Conservation (phyloP, 2,329 filamentous ascomycete genomes). For the Colletotrichum cuscutae region DNA sequence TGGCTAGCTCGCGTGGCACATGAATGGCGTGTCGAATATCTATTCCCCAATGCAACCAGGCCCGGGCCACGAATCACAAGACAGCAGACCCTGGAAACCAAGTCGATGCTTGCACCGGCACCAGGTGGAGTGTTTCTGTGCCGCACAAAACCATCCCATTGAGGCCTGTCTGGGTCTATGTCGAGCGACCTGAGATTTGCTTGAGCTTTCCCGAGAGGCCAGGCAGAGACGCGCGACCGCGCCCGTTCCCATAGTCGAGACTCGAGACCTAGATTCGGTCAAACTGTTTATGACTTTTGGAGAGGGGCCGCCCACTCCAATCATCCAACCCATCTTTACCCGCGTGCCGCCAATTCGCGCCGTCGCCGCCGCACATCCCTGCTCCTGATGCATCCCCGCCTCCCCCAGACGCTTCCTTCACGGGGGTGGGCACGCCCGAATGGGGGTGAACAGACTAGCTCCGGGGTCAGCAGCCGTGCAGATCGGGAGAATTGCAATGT, state of each 20-base stretch:
- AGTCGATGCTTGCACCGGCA: constrained; percentile 9
- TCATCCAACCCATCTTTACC: constrained; percentile 38
- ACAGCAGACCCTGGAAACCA: not conserved
- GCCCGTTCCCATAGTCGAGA: constrained; percentile 9
- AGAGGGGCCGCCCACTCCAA: constrained; percentile 6
- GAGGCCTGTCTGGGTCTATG: constrained; percentile 12
- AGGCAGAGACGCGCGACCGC: constrained; percentile 6
- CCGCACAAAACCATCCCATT: constrained; percentile 15
- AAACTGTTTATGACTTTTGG: not conserved
- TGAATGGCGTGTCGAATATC: not conserved
- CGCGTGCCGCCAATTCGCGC: constrained; percentile 34
- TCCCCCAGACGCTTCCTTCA: constrained; percentile 25
- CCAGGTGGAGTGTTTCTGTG: constrained; percentile 15
- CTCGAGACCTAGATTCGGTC: constrained; percentile 5
- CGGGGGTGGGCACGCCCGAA: constrained; percentile 20
- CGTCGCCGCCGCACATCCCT: constrained; percentile 31
- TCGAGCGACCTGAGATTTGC: constrained; percentile 3
- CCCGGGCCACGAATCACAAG: constrained; percentile 19
- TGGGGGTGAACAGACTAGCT: constrained; percentile 26
- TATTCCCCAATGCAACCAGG: not conserved
- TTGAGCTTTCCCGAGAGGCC: constrained; percentile 13
- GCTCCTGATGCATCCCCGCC: constrained; percentile 31
- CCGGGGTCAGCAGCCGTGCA: constrained; percentile 25
- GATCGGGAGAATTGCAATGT: constrained; percentile 6
- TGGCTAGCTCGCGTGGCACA: constrained; percentile 8